phyloP scores from a whole-genome alignment of 2,329 filamentous ascomycete species.

The Botryotinia convoluta region DNA sequence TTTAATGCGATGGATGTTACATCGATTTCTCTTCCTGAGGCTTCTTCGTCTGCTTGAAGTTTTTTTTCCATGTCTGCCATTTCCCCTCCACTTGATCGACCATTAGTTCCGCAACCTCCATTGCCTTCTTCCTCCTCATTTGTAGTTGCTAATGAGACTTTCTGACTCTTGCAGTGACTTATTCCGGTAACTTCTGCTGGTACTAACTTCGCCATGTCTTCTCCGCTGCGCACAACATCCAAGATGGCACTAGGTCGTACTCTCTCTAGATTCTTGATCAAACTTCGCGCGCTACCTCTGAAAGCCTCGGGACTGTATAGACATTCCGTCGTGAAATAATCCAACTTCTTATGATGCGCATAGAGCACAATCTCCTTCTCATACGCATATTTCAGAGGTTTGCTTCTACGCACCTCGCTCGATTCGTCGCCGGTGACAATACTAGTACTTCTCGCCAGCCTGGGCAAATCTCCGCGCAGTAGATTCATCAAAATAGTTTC shows the following conservation, averaged over 20 bases:
- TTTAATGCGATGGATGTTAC: slow-evolving; percentile 45
- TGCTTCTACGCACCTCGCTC: slow-evolving; percentile 92
- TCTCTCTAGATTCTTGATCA: slow-evolving; percentile 94
- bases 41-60: slow-evolving; percentile 62
- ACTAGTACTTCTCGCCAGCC: slow-evolving; percentile 82
- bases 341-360: slow-evolving; percentile 91
- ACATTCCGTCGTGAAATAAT: slow-evolving; percentile 98
- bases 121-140: slow-evolving; percentile 48
- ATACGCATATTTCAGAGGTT: slow-evolving; percentile 96
- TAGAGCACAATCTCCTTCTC: slow-evolving; percentile 99
- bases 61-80: slow-evolving; percentile 80
- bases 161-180: slow-evolving; percentile 48
- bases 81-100: slow-evolving; percentile 66
- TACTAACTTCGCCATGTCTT: slow-evolving; percentile 92
- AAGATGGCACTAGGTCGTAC: slow-evolving; percentile 91
- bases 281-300: slow-evolving; percentile 79
- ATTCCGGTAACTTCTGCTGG: slow-evolving; percentile 54
- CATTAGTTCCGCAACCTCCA: slow-evolving; percentile 76
- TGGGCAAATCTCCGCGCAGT: slow-evolving; percentile 81
- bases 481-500: slow-evolving; percentile 99
- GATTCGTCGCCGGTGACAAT: slow-evolving; percentile 76
- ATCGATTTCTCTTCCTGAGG: slow-evolving; percentile 63
- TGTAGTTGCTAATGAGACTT: slow-evolving; percentile 38
- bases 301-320: slow-evolving; percentile 98
- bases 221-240: slow-evolving; percentile 90